These are phyloP conservation scores for Ophiognomonia clavigignenti-juglandacearum DNA, from an alignment of 2,329 filamentous ascomycete genomes.

Conservation along the genomic window DNA sequence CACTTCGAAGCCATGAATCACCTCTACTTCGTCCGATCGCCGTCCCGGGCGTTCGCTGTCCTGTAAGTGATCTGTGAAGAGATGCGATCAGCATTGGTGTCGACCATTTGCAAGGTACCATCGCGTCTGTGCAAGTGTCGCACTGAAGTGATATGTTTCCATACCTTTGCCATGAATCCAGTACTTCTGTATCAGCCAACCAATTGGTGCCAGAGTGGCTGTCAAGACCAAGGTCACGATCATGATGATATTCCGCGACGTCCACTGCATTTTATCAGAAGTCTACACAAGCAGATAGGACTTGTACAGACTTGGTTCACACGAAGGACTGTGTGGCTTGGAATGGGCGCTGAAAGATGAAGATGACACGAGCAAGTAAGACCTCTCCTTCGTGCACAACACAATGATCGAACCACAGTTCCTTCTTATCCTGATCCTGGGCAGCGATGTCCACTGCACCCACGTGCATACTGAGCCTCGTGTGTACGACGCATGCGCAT, in stretches of 20 bases:
- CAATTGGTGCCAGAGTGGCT: constrained; percentile 5
- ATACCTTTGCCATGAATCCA: constrained; percentile 1
- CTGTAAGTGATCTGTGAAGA: background rate
- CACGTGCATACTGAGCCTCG: background rate
- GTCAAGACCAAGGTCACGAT: constrained; percentile 4
- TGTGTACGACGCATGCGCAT: background rate
- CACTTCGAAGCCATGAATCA: constrained; percentile 7
- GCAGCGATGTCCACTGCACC: background rate
- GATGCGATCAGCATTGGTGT: background rate
- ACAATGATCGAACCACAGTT: background rate
- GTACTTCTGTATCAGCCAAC: constrained; percentile 3
- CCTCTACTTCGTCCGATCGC: constrained; percentile 2
- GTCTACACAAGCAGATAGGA: too few relatives aligned
- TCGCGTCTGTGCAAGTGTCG: too few relatives aligned
- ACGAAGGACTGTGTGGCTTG: too few relatives aligned
- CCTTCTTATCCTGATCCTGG: background rate
- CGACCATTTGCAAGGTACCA: background rate
- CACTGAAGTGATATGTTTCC: too few relatives aligned
- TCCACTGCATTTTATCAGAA: constrained; percentile 7
- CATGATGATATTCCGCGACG: background rate
- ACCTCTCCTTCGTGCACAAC: too few relatives aligned
- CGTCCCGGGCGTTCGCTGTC: background rate
- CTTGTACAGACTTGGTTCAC: background rate
- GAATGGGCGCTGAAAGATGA: too few relatives aligned
- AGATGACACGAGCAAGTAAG: too few relatives aligned